Conservation (phyloP, 2,329 filamentous ascomycete genomes). For the Fusarium dimerum region DNA sequence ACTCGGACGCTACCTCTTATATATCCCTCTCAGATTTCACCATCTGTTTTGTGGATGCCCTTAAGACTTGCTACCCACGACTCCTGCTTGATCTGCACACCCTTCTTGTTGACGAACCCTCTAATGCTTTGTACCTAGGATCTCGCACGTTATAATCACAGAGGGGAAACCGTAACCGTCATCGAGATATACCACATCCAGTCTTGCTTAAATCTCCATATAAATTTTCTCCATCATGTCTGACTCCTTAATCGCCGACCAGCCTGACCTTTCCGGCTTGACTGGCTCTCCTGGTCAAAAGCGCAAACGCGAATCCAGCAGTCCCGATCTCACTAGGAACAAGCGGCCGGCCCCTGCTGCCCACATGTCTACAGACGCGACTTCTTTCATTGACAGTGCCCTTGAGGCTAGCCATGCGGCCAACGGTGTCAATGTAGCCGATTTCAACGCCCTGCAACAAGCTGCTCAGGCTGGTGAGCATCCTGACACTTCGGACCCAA, state of each 20-base stretch:
- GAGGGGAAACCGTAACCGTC: no score
- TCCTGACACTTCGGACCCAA: slow-evolving; percentile 49
- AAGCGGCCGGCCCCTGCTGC: slow-evolving; percentile 52
- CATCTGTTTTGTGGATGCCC: no score
- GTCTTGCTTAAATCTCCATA: neutral
- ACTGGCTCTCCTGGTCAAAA: slow-evolving; percentile 51
- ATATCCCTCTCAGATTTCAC: no score
- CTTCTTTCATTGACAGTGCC: slow-evolving; percentile 56
- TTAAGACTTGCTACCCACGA: no score
- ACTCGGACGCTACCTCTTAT: no score
- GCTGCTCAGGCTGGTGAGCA: slow-evolving; percentile 47
- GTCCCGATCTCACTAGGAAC: slow-evolving; percentile 49
- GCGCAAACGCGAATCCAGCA: slow-evolving; percentile 56
- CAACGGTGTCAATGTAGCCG: slow-evolving; percentile 50
- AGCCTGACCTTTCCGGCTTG: slow-evolving; percentile 47
- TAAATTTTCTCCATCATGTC: slow-evolving; percentile 42
- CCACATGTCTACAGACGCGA: slow-evolving; percentile 48
- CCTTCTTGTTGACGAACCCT: no score
- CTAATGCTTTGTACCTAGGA: no score
- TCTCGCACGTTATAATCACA: no score
- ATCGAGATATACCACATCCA: neutral
- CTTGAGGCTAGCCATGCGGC: slow-evolving; percentile 44
- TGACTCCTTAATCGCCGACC: slow-evolving; percentile 47
- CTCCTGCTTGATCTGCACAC: no score
- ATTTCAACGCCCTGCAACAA: slow-evolving; percentile 59